Evolutionary conservation across 2,329 filamentous ascomycete genomes (phyloP), one percentile per base, ranked within the genome.

Genomic region (Pseudogymnoascus pannorum): DNA sequence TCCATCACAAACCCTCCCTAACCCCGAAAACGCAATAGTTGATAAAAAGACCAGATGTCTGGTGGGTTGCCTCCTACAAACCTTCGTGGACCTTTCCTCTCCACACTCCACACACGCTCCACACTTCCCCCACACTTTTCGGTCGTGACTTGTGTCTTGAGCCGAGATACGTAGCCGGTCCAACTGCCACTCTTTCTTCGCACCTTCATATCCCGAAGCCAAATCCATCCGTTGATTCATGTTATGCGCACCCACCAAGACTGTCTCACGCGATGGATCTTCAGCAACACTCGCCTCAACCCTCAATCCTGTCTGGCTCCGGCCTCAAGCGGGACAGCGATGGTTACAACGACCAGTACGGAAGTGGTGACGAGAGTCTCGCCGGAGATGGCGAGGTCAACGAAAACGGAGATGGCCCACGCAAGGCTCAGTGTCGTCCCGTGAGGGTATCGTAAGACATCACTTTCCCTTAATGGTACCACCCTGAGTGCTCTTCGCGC

Each of bases 361-460:
- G 48, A 26, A 64, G 62, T 26, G 70, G 67, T 57, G 68, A 70
- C 8, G 71, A 72, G 36, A 70, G 71, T 38, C n/a, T 18, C n/a
- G 36, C 36, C 38, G 67, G 65, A 26, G 61, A 60, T 59, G 68
- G 67, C 65, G 71, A 71, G 60, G 36, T 60, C 9, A 61, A 61
- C 51, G 60, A 36, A 61, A 72, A 71, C 68, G 70, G 67, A 24
- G 67, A 68, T 24, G 63, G 65, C 65, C 69, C 70, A 63, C 72
- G 75, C 58, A 81, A 81, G 71, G 77, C 79, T 64, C 79, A 79
- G 70, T 73, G 68, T 59, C 65, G 80, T 61, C 77, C 78, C 44
- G 74, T 81, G 70, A 77, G 75, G 58, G 81, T 83, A 33, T 81
- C 78, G 68, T 83, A 72, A 72, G 71, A 60, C 67, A 60, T 63